A percentile compares a stretch with the other conserved stretches of the same genome.
These are phyloP conservation scores for Kregervanrija pseudodelftensis DNA, from an alignment of 805 yeast genomes.

Conservation along the genomic window DNA sequence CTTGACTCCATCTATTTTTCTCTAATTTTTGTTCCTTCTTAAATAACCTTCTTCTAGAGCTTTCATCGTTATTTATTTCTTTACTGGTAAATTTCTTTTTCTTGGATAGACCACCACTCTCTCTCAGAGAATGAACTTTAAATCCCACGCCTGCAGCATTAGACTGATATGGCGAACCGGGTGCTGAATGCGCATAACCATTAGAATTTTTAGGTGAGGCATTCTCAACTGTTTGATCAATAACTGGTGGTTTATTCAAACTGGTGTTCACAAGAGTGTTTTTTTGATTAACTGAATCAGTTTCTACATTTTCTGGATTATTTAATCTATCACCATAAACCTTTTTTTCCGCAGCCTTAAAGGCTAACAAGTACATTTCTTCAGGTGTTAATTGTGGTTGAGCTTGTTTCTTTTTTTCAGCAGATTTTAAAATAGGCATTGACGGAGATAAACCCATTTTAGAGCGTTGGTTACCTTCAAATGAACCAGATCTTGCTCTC, in stretches of 20 bases:
- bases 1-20: conserved; percentile 16
- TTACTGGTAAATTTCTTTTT: conserved; percentile 2
- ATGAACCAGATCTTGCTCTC: too few species aligned
- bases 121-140: conserved; percentile 24
- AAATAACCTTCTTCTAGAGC: conserved; percentile 12
- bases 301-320: neutral
- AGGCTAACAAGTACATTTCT: conserved; percentile 50
- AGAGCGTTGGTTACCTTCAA: too few species aligned
- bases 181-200: neutral
- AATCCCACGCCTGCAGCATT: conserved; percentile 26
- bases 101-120: conserved; percentile 7
- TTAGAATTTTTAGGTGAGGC: neutral
- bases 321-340: conserved; percentile 39
- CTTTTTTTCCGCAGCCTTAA: conserved; percentile 46
- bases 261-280: conserved; percentile 19
- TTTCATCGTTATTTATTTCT: conserved; percentile 4
- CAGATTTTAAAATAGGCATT: neutral
- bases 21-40: conserved; percentile 20
- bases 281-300: conserved; percentile 21
- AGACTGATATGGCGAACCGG: conserved; percentile 15
- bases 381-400: conserved; percentile 29
- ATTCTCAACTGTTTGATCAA: neutral
- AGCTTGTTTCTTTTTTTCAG: neutral
- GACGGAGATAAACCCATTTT: too few species aligned
- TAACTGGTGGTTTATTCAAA: neutral